phyloP scores from a whole-genome alignment of 208 protist genomes.

The Crithidia thermophila region DNA sequence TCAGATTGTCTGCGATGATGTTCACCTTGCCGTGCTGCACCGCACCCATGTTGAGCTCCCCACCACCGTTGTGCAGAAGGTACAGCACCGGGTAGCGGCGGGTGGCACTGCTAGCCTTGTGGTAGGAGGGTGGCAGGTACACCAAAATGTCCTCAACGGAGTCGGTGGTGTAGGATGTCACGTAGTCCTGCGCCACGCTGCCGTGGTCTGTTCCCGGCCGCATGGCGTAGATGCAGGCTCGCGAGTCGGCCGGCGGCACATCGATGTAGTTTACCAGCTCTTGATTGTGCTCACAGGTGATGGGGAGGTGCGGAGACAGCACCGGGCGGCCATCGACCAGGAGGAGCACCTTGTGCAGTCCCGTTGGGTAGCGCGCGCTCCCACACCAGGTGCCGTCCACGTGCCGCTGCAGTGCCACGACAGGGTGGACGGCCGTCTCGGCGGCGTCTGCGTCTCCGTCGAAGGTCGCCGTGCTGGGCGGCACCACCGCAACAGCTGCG shows the following conservation, averaged over 20 bases:
- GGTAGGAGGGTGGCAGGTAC: slow-evolving; percentile 42
- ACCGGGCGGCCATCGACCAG: slow-evolving; percentile 37
- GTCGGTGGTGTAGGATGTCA: slow-evolving; percentile 24
- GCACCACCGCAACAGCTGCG: slow-evolving; percentile 14
- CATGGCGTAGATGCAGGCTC: slow-evolving; percentile 8
- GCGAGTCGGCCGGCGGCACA: slow-evolving; percentile 22
- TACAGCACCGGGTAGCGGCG: slow-evolving; percentile 43
- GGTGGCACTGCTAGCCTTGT: slow-evolving; percentile 21
- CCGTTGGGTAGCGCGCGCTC: slow-evolving; percentile 2
- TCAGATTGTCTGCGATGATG: slow-evolving; percentile 47
- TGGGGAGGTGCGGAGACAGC: slow-evolving; percentile 30
- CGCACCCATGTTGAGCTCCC: no score
- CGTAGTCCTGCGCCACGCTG: slow-evolving; percentile 27
- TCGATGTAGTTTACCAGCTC: slow-evolving; percentile 42
- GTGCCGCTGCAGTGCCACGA: not conserved
- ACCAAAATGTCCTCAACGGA: slow-evolving; percentile 31
- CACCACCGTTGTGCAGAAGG: slow-evolving; percentile 36
- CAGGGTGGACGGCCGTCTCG: not conserved
- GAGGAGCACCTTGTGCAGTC: slow-evolving; percentile 34
- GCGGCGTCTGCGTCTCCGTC: not conserved
- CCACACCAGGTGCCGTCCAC: slow-evolving; percentile 25
- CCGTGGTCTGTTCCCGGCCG: slow-evolving; percentile 22
- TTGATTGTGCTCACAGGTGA: slow-evolving; percentile 22
- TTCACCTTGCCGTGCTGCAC: slow-evolving; percentile 39
- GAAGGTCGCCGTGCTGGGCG: not conserved